Conservation (phyloP, 169 alveolate species). For the Cryptosporidium meleagridis region DNA sequence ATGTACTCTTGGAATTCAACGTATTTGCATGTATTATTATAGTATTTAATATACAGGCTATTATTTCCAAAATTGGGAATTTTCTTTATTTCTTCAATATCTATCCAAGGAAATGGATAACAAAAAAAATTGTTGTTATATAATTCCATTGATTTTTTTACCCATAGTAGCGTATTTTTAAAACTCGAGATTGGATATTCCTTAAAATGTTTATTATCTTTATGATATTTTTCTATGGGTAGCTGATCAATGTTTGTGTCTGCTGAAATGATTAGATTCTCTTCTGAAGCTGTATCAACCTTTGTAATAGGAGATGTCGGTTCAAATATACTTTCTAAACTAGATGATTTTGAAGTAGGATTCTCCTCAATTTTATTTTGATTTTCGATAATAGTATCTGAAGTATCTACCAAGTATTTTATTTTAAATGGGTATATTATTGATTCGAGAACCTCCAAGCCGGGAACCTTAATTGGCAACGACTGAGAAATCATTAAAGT, state of each 20-base stretch:
- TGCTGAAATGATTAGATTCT: slow-evolving; percentile 14
- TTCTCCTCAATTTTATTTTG: not conserved
- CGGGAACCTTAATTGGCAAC: slow-evolving; percentile 41
- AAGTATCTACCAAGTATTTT: not conserved
- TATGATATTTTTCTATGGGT: slow-evolving; percentile 11
- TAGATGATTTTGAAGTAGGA: not conserved
- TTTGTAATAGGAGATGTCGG: not conserved
- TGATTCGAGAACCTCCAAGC: slow-evolving; percentile 38
- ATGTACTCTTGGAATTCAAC: slow-evolving; percentile 35
- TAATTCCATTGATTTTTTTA: slow-evolving; percentile 26
- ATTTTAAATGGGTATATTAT: slow-evolving; percentile 55
- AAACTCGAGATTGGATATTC: slow-evolving; percentile 49
- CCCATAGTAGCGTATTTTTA: slow-evolving; percentile 52
- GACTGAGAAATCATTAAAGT: slow-evolving; percentile 17
- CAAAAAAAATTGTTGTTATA: slow-evolving; percentile 36
- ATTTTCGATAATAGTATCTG: not conserved
- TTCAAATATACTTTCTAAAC: not conserved
- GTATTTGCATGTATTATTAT: slow-evolving; percentile 24
- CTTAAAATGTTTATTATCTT: slow-evolving; percentile 19
- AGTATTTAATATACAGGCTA: not conserved
- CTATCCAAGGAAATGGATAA: slow-evolving; percentile 49
- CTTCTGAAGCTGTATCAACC: not conserved
- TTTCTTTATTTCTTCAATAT: not conserved
- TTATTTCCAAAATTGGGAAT: slow-evolving; percentile 20
- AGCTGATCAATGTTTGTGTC: slow-evolving; percentile 16